These are phyloP conservation scores for Termitomyces sp. DNA, from an alignment of 768 basidiomycete genomes.

Conservation along the genomic window DNA sequence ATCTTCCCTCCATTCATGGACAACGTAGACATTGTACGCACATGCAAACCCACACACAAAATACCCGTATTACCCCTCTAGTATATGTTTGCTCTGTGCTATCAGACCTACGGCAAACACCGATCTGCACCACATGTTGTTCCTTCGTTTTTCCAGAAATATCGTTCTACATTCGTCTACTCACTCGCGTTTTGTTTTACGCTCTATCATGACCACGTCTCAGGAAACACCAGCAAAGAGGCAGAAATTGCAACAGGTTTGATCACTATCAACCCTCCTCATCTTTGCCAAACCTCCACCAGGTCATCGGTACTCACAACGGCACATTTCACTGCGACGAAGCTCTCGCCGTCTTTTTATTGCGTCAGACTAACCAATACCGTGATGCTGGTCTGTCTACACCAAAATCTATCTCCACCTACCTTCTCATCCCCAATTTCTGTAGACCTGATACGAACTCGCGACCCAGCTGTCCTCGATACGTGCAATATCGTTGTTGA, in stretches of 20 bases:
- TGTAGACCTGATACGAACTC: conserved; percentile 63
- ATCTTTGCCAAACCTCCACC: conserved; percentile 2
- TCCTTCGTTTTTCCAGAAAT: not conserved
- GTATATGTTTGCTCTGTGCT: not conserved
- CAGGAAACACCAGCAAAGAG: conserved; percentile 28
- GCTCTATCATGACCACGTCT: conserved; percentile 14
- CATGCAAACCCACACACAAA: conserved; percentile 1
- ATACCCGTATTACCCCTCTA: not conserved
- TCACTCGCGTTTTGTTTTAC: not conserved
- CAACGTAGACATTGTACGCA: conserved; percentile 11
- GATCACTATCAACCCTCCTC: not conserved
- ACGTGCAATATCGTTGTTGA: conserved; percentile 94
- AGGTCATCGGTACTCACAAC: conserved; percentile 92
- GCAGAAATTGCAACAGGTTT: conserved; percentile 37
- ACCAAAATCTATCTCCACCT: not conserved
- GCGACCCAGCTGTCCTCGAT: conserved; percentile 68
- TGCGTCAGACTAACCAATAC: conserved; percentile 75
- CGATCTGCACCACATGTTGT: not conserved
- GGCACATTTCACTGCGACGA: conserved; percentile 98
- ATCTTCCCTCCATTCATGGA: conserved; percentile 9
- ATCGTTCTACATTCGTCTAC: conserved; percentile 2
- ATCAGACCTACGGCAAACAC: conserved; percentile 11
- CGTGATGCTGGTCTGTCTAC: conserved; percentile 59
- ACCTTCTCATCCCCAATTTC: not conserved
- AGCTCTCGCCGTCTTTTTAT: conserved; percentile 87